Evolutionary conservation across 805 yeast genomes (phyloP), one percentile per base, ranked within the genome.

Genomic region (Yamadazyma scolyti): DNA sequence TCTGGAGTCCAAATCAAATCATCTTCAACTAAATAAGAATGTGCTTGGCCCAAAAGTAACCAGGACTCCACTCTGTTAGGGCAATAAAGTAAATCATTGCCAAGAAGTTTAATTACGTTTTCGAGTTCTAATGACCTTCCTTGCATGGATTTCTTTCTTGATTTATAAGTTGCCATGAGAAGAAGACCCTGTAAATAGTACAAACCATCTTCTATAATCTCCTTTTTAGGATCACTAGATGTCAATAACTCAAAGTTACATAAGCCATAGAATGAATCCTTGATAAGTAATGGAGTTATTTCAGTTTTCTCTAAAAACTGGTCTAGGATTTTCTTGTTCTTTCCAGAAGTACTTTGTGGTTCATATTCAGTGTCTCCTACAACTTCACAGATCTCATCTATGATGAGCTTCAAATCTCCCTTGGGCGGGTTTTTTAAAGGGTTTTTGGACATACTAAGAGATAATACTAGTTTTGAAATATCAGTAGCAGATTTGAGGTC

Each of bases 1-100:
- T 89, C 96, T 0, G 95, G 79, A 1, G 90, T 83, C 94, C 96
- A 87, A n/a, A 85, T 77, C 34, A 93, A 57, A 41, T 86, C 96
- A 52, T 88, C 96, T 42, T 90, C 97, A 0, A 82, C 95, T 23
- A 84, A 60, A 35, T 67, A 78, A 0, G 88, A 79, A 44, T 72
- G 88, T 0, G 90, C 79, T 48, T 81, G 87, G 0, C 94, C 96
- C 9, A 93, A 52, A 1, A 86, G 67, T 23, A 77, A 63, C 99
- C 99, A 93, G 6, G 85, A 77, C 54, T 93, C 98, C 27, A 81
- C 68, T 18, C 96, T 61, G 23, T 71, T 60, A 2, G 82, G 70
- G 4, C 82, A 77, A 44, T 79, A 79, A 1, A 78, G 46, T 11
- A 93, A 54, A 51, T 93, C 97, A 32, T 66, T 61, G 29, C 68